Evolutionary conservation across 2,329 filamentous ascomycete species (phyloP).

Genomic region (Aspergillus sp.): DNA sequence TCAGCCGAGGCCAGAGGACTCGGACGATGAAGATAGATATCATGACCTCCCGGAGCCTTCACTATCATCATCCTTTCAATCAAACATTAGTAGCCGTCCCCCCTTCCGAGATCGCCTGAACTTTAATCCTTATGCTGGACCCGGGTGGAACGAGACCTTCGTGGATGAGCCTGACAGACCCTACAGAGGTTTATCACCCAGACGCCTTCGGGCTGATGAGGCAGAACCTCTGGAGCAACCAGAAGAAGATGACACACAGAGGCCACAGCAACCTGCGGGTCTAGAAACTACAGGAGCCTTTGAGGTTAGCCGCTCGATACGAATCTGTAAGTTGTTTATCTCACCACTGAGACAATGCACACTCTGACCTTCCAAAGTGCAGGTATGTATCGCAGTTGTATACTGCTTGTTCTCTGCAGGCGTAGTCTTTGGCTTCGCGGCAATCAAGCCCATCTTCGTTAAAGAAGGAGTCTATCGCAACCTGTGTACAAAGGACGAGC

Average conservation of each 20-base stretch:
- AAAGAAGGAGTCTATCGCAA: constrained; percentile 71
- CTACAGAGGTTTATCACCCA: constrained; percentile 23
- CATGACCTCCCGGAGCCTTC: constrained; percentile 35
- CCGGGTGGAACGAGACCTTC: constrained; percentile 37
- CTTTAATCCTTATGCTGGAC: constrained; percentile 46
- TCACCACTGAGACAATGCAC: neutral
- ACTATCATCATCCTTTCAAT: constrained; percentile 38
- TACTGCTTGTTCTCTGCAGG: constrained; percentile 79
- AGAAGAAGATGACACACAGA: constrained; percentile 15
- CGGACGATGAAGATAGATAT: constrained; percentile 30
- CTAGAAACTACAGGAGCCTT: constrained; percentile 47
- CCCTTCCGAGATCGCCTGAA: constrained; percentile 36
- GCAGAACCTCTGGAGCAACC: constrained; percentile 12
- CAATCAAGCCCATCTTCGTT: constrained; percentile 77
- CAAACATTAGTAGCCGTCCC: constrained; percentile 28
- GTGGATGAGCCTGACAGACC: constrained; percentile 30
- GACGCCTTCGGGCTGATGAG: constrained; percentile 21
- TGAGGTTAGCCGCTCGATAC: constrained; percentile 56
- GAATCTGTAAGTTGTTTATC: constrained; percentile 50
- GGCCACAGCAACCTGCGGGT: constrained; percentile 19
- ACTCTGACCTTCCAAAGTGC: constrained; percentile 52
- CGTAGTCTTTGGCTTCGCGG: constrained; percentile 80
- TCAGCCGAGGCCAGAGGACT: constrained; percentile 25
- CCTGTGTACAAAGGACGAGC: constrained; percentile 58
- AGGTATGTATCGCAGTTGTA: constrained; percentile 67